Percentiles rank a stretch among this genome's conserved stretches.
Conservation (phyloP, 495 filamentous ascomycete species). For the Aspergillus bridgeri region DNA sequence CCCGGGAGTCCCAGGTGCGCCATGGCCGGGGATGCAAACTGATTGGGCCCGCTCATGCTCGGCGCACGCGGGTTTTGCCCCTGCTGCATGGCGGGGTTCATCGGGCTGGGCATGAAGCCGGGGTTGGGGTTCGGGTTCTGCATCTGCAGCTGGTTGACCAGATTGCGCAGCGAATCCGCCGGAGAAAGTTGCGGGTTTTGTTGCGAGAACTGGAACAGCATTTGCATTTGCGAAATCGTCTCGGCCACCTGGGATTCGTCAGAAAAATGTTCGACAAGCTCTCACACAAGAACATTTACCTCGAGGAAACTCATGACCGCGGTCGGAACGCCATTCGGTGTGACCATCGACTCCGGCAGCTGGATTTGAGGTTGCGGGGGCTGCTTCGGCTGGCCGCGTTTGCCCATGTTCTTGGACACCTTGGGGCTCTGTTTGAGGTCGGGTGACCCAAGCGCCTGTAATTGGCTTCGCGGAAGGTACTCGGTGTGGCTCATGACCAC, state of each 20-base stretch:
- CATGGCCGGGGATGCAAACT: constrained; percentile 52
- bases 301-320: constrained; percentile 66
- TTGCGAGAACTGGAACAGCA: constrained; percentile 60
- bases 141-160: constrained; percentile 43
- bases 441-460: constrained; percentile 47
- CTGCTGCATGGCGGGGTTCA: constrained; percentile 39
- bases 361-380: constrained; percentile 44
- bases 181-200: constrained; percentile 55
- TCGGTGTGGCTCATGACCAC: constrained; percentile 61
- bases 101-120: constrained; percentile 26
- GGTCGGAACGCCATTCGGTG: constrained; percentile 54
- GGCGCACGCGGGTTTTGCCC: constrained; percentile 30
- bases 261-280: neutral
- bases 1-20: constrained; percentile 46
- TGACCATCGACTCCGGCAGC: constrained; percentile 62
- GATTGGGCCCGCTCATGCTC: constrained; percentile 34
- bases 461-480: constrained; percentile 57
- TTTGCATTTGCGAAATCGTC: constrained; percentile 70
- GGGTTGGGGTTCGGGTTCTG: constrained; percentile 33
- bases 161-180: constrained; percentile 58
- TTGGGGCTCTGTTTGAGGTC: constrained; percentile 71
- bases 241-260: constrained; percentile 56
- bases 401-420: constrained; percentile 54
- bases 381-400: constrained; percentile 56
- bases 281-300: constrained; percentile 35